Percentiles rank a stretch among this genome's conserved stretches.
Evolutionary conservation across 352 stramenopile species (phyloP).

Genomic region (Phytophthora niederhauseri): DNA sequence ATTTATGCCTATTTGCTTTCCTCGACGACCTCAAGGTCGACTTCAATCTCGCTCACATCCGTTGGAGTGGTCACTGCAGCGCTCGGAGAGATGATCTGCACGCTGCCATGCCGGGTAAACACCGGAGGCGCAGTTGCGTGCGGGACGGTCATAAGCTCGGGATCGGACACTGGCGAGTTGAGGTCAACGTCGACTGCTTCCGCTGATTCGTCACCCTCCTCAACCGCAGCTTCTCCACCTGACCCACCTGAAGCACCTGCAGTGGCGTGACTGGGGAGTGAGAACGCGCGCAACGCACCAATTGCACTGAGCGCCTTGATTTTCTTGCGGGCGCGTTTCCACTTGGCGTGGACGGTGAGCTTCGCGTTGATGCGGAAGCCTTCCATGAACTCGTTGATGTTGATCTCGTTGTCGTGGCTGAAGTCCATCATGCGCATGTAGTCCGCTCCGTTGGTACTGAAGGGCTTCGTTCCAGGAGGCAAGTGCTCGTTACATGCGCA

Average conservation of each 20-base stretch:
- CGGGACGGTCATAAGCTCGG: constrained; percentile 41
- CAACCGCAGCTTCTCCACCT: constrained; percentile 9
- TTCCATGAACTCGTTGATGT: constrained; percentile 93
- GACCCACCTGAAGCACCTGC: constrained; percentile 31
- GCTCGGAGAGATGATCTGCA: constrained; percentile 58
- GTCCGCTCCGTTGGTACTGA: constrained; percentile 71
- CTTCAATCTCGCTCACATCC: constrained; percentile 41
- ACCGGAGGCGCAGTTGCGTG: constrained; percentile 41
- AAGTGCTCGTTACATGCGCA: constrained; percentile 87
- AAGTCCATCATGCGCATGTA: constrained; percentile 91
- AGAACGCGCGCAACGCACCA: constrained; percentile 55
- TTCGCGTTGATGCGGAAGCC: constrained; percentile 89
- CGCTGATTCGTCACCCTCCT: constrained; percentile 24
- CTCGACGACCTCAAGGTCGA: constrained; percentile 38
- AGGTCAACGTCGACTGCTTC: not conserved
- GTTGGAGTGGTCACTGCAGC: constrained; percentile 29
- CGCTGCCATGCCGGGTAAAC: constrained; percentile 70
- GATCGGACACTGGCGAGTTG: constrained; percentile 32
- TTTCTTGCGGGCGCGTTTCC: constrained; percentile 88
- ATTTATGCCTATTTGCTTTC: constrained; percentile 31
- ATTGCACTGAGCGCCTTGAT: constrained; percentile 86
- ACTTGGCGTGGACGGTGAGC: constrained; percentile 87
- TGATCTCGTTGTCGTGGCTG: constrained; percentile 86
- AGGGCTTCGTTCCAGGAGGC: constrained; percentile 66
- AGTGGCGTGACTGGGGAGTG: constrained; percentile 32